A percentile compares a stretch with the other conserved stretches of the same genome.
Conservation (phyloP, 2,329 filamentous ascomycete species). For the Exophiala xenobiotica region DNA sequence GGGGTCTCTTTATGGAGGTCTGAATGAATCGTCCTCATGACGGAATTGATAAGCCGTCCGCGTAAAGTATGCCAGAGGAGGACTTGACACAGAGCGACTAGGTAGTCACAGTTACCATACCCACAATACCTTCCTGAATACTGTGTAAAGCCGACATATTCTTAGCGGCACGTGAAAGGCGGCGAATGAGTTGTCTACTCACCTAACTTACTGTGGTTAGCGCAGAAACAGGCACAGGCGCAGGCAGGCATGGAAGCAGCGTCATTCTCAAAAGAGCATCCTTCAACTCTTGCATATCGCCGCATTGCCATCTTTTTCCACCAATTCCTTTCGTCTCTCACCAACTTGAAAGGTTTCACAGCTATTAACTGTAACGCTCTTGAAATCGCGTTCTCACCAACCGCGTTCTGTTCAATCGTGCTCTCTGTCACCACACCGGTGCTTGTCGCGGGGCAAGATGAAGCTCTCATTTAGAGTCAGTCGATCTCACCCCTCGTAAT, state of each 20-base stretch:
- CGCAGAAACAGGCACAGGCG: not conserved
- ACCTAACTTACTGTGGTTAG: not conserved
- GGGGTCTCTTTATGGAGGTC: too few relatives aligned
- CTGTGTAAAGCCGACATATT: not conserved
- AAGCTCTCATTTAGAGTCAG: conserved; percentile 71
- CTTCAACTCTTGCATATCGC: not conserved
- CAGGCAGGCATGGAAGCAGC: conserved; percentile 6
- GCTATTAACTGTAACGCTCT: not conserved
- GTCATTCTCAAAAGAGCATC: conserved; percentile 9
- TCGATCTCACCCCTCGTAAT: conserved; percentile 24
- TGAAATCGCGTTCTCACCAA: too few relatives aligned
- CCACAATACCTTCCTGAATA: not conserved
- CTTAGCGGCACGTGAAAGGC: not conserved
- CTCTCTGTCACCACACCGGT: not conserved
- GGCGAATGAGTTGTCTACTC: not conserved
- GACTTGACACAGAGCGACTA: too few relatives aligned
- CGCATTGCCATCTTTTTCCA: conserved; percentile 3
- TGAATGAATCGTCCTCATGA: too few relatives aligned
- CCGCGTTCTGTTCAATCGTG: conserved; percentile 34
- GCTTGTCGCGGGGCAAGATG: conserved; percentile 50
- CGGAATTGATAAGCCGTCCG: too few relatives aligned
- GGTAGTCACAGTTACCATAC: too few relatives aligned
- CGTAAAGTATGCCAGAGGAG: too few relatives aligned
- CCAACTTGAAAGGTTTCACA: not conserved
- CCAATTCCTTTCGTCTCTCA: conserved; percentile 28